Evolutionary conservation across 805 yeast genomes (phyloP), one percentile per base, ranked within the genome.

Genomic region (Metschnikowia vanudenii): DNA sequence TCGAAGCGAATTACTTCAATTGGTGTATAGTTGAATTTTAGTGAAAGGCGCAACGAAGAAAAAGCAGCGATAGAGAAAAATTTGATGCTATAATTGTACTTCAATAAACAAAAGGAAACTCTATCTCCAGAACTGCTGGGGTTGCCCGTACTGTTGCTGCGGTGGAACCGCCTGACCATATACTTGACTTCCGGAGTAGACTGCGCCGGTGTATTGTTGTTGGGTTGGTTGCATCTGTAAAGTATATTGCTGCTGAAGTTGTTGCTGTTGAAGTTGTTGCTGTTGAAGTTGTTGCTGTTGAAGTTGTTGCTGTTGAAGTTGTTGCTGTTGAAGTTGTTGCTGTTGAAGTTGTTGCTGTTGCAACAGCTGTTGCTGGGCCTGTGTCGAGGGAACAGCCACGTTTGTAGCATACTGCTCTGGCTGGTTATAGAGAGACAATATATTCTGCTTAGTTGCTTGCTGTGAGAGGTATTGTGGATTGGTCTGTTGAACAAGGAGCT

Each of bases 331-430:
- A 22, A 22, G 24, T 22, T 22, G 24, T 22, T 39, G 45, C 37
- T 47, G 51, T 37, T 46, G 50, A n/a, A 39, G 42, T 37, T 49
- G 58, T 45, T 54, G 63, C 34, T 50, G 57, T 40, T 31, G 55
- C 30, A 38, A 51, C 18, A 40, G 46, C 41, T 11, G 39, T 19
- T 40, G 46, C 20, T 32, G 47, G 19, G 36, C 45, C 32, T 49
- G 48, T 13, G 35, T n/a, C 11, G 54, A 59, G 68, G 74, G 77
- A 47, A 63, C 76, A 62, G 82, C 81, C 57, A 76, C 82, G 24
- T 75, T 67, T 18, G 80, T 62, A 11, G 74, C 51, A 38, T 76
- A 56, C 38, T 80, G 52, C 31, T 57, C 61, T 3, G 74, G 72
- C 60, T 65, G 77, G 59, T 58, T 66, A 52, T 75, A 76, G 50